Percentiles rank a stretch among this genome's conserved stretches.
These are phyloP conservation scores for Brassica incana DNA, from an alignment of 345 rosid species.

Conservation along the genomic window DNA sequence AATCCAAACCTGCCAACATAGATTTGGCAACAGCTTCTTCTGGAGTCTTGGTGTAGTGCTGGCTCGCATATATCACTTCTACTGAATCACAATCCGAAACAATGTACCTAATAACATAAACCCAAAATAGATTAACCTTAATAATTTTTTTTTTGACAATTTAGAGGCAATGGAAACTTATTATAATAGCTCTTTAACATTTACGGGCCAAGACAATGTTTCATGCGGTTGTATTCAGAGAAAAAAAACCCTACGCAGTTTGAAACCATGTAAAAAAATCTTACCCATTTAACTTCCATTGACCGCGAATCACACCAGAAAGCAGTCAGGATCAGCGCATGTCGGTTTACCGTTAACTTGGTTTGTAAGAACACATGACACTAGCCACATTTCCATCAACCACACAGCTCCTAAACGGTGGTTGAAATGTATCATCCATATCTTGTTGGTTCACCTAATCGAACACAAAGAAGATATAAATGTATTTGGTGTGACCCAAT, in stretches of 20 bases:
- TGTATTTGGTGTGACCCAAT: neutral
- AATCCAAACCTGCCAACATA: slow-evolving; percentile 67
- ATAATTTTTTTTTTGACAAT: no score
- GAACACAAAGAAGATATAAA: neutral
- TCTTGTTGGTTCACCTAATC: neutral
- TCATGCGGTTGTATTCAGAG: no score
- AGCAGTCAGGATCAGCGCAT: neutral
- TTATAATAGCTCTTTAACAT: no score
- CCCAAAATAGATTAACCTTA: no score
- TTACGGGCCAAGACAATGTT: no score
- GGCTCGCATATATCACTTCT: slow-evolving; percentile 40
- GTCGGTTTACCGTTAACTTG: neutral
- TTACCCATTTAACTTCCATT: neutral
- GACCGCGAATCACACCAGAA: neutral
- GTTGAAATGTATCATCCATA: neutral
- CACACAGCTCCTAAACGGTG: neutral
- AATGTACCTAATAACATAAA: slow-evolving; percentile 43
- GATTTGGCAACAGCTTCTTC: slow-evolving; percentile 70
- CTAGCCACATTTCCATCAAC: neutral
- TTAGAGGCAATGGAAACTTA: no score
- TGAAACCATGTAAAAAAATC: no score
- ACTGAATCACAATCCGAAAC: slow-evolving; percentile 45
- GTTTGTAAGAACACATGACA: neutral
- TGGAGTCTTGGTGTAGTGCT: slow-evolving; percentile 66
- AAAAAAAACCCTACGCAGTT: no score